These are phyloP conservation scores for Fusarium sp. DNA, from an alignment of 2,329 filamentous ascomycete genomes.

Conservation along the genomic window DNA sequence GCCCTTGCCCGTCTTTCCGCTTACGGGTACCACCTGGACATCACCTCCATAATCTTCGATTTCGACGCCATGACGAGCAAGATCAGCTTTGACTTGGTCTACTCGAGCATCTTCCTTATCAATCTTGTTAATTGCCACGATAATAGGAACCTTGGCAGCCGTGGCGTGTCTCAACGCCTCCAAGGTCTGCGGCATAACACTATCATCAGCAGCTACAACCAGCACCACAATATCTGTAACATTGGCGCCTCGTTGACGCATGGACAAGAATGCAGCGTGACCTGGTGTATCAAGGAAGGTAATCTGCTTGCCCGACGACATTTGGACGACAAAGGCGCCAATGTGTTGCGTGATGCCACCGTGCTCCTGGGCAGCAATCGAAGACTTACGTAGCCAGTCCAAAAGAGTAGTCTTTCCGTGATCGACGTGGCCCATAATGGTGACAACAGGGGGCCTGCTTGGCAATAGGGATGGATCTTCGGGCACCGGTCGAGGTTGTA, in stretches of 20 bases:
- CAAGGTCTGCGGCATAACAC: constrained; percentile 95
- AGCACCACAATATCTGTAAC: constrained; percentile 97
- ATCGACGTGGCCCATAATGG: constrained; percentile 99
- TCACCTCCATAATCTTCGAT: constrained; percentile 97
- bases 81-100: constrained; percentile 88
- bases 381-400: constrained; percentile 93
- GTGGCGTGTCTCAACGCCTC: constrained; percentile 96
- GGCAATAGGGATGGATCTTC: constrained; percentile 78
- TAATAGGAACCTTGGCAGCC: constrained; percentile 88
- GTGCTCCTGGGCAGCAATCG: constrained; percentile 89
- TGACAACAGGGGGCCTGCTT: constrained; percentile 88
- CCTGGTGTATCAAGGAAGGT: constrained; percentile 98
- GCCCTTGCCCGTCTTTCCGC: constrained; percentile 91
- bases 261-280: constrained; percentile 93
- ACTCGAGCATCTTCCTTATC: constrained; percentile 87
- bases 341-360: constrained; percentile 99
- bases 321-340: constrained; percentile 91
- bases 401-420: constrained; percentile 98
- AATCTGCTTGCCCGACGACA: constrained; percentile 88
- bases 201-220: constrained; percentile 96
- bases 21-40: constrained; percentile 90
- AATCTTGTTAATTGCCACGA: constrained; percentile 97
- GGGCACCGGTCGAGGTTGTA: constrained; percentile 75
- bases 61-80: constrained; percentile 84
- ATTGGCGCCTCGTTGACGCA: constrained; percentile 94